phyloP scores from a whole-genome alignment of 73 alveolate species.

The Paraurostyla sp. region DNA sequence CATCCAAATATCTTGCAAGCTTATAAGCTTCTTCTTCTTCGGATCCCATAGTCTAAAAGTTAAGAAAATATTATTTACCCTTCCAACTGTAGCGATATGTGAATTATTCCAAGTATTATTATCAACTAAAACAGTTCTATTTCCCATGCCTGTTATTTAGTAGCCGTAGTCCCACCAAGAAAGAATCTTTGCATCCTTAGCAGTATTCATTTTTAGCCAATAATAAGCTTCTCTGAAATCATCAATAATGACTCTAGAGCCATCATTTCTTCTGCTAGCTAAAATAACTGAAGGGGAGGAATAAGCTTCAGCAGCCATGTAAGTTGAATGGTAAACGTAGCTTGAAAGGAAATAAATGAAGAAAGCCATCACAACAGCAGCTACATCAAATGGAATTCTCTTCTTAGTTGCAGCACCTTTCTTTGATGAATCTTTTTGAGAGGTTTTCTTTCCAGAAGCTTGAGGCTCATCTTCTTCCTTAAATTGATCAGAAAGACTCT shows the following conservation, averaged over 20 bases:
- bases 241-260: constrained; percentile 63
- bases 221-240: constrained; percentile 77
- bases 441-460: constrained; percentile 60
- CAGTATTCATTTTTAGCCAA: constrained; percentile 73
- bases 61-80: constrained; percentile 2
- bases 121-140: constrained; percentile 88
- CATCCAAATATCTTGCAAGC: constrained; percentile 85
- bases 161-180: constrained; percentile 93
- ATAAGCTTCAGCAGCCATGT: constrained; percentile 94
- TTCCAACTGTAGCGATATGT: constrained; percentile 92
- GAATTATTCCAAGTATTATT: constrained; percentile 93
- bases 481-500: constrained; percentile 1
- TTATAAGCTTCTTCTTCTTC: constrained; percentile 91
- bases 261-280: constrained; percentile 70
- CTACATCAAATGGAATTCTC: constrained; percentile 64
- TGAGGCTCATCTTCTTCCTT: constrained; percentile 42
- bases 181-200: constrained; percentile 66
- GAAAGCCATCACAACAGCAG: constrained; percentile 80
- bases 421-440: constrained; percentile 68
- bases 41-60: constrained; percentile 75
- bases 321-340: constrained; percentile 91
- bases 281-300: constrained; percentile 79
- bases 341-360: constrained; percentile 73
- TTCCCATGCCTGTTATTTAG: constrained; percentile 90
- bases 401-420: constrained; percentile 66